phyloP scores from a whole-genome alignment of 2,329 filamentous ascomycete species.

The Sporothrix globosa region DNA sequence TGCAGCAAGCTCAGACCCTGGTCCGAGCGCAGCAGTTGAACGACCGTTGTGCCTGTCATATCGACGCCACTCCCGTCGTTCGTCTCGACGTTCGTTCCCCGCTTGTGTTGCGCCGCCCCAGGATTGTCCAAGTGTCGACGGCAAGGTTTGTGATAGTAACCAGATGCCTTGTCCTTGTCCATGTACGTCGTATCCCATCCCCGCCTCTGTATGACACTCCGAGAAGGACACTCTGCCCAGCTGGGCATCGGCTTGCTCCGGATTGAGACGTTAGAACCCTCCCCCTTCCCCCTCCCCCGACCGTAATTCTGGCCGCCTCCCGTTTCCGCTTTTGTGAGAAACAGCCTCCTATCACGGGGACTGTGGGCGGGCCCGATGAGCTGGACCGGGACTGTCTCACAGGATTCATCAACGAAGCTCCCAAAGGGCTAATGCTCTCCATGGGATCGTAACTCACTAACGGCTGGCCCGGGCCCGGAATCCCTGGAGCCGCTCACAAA shows the following conservation, averaged over 20 bases:
- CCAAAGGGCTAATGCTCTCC: not conserved
- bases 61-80: not conserved
- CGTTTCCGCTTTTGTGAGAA: not conserved
- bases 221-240: too few species aligned
- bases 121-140: too few species aligned
- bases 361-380: not conserved
- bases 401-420: constrained; percentile 1
- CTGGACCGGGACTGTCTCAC: constrained; percentile 10
- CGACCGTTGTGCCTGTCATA: not conserved
- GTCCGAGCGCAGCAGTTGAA: not conserved
- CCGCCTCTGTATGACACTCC: too few species aligned
- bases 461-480: not conserved
- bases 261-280: too few species aligned
- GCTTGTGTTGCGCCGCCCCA: not conserved
- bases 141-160: too few species aligned
- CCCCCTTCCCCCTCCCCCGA: too few species aligned
- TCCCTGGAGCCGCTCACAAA: constrained; percentile 5
- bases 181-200: too few species aligned
- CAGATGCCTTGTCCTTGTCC: too few species aligned
- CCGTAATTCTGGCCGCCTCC: not conserved
- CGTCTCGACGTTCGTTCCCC: not conserved
- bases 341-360: not conserved
- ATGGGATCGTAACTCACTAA: not conserved
- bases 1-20: not conserved
- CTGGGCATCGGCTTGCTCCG: too few species aligned